Conservation (phyloP, 2,329 filamentous ascomycete species). For the Colletotrichum liaoningense region DNA sequence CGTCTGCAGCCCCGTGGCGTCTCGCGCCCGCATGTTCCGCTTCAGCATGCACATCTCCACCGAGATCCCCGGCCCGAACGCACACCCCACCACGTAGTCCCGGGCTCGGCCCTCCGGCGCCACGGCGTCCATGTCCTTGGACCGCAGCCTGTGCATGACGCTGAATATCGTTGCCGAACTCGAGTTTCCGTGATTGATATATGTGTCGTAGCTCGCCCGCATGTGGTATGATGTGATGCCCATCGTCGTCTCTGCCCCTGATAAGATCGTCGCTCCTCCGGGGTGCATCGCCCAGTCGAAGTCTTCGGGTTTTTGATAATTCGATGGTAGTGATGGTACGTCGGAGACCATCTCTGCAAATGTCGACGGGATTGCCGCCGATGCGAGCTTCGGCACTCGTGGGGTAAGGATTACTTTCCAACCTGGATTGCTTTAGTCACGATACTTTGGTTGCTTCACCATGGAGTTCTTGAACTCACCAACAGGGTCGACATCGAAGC, state of each 20-base stretch:
- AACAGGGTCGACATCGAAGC: conserved; percentile 72
- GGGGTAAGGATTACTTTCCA: conserved; percentile 76
- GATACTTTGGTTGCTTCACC: not conserved
- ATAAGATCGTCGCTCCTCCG: conserved; percentile 74
- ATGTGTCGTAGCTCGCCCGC: conserved; percentile 76
- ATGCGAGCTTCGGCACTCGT: conserved; percentile 68
- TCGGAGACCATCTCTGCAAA: conserved; percentile 66
- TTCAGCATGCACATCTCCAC: conserved; percentile 77
- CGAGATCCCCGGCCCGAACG: conserved; percentile 76
- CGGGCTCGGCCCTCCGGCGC: conserved; percentile 60
- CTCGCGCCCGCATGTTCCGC: conserved; percentile 51
- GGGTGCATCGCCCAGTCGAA: conserved; percentile 83
- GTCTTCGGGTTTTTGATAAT: conserved; percentile 60
- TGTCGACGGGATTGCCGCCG: conserved; percentile 61
- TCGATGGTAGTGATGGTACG: conserved; percentile 55
- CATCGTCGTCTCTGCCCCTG: conserved; percentile 70
- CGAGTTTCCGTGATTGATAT: conserved; percentile 76
- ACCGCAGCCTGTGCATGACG: conserved; percentile 71
- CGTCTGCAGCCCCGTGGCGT: conserved; percentile 56
- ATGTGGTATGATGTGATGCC: conserved; percentile 71
- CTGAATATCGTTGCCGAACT: conserved; percentile 77
- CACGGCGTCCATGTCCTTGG: conserved; percentile 69
- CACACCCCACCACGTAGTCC: conserved; percentile 74
- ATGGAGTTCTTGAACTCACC: conserved; percentile 52
- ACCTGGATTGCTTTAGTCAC: conserved; percentile 49